Evolutionary conservation across 1,284 basidiomycete species (phyloP).

Genomic region (Boletus subluridellus): DNA sequence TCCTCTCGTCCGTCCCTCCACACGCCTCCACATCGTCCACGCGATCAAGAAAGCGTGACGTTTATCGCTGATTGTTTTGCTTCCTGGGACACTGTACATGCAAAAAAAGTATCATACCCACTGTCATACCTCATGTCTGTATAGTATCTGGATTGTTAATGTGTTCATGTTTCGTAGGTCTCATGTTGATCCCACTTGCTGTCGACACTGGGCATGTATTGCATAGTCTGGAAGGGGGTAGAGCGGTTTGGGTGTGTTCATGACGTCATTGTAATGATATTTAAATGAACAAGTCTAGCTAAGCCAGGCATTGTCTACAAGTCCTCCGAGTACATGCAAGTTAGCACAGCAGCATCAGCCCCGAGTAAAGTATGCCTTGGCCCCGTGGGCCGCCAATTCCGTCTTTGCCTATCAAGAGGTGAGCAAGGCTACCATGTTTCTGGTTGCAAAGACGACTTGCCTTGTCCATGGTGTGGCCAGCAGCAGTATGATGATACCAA

Average conservation of each 20-base stretch:
- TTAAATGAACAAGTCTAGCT: constrained; percentile 11
- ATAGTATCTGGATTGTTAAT: constrained; percentile 19
- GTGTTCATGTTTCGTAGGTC: constrained; percentile 12
- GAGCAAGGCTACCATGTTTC: neutral
- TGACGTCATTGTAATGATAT: constrained; percentile 20
- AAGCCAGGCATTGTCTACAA: neutral
- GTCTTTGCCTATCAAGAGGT: constrained; percentile 64
- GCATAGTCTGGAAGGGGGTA: constrained; percentile 7
- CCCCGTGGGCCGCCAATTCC: constrained; percentile 82
- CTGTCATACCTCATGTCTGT: constrained; percentile 11
- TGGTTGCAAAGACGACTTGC: constrained; percentile 36
- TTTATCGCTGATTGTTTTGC: constrained; percentile 45
- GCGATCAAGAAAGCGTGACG: constrained; percentile 44
- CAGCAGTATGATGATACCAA: constrained; percentile 78
- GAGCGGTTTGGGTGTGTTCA: neutral
- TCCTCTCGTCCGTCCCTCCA: constrained; percentile 48
- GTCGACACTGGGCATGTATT: constrained; percentile 10
- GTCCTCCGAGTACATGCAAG: constrained; percentile 21
- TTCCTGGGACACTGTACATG: constrained; percentile 23
- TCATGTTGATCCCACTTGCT: constrained; percentile 6
- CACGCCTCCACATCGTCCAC: constrained; percentile 56
- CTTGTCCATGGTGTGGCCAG: constrained; percentile 81
- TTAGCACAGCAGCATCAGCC: constrained; percentile 43
- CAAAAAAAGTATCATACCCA: constrained; percentile 31
- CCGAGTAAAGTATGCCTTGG: constrained; percentile 82